Conservation (phyloP, 179 eudicot species). For the Heliamphora ciliata region DNA sequence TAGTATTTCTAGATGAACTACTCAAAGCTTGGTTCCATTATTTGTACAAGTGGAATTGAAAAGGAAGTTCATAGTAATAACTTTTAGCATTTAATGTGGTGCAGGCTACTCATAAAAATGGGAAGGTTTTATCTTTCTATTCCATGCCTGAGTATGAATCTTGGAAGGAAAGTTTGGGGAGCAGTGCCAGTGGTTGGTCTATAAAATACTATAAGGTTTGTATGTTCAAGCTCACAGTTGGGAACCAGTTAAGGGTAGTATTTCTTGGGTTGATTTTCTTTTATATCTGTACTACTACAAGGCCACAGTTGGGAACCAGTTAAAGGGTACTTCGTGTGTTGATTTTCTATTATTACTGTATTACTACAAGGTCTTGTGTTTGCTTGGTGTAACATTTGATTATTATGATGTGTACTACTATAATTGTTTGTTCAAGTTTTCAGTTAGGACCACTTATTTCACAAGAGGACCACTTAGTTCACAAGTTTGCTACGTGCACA, state of each 20-base stretch:
- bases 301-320: background rate
- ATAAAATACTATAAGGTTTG: constrained; percentile 84
- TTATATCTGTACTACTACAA: background rate
- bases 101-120: constrained; percentile 52
- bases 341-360: background rate
- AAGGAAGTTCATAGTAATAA: background rate
- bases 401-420: background rate
- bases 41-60: background rate
- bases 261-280: background rate
- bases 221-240: background rate
- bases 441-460: background rate
- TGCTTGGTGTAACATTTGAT: too few relatives aligned
- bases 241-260: background rate
- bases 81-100: constrained; percentile 1
- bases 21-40: background rate
- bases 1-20: background rate
- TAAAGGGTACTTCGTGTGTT: background rate
- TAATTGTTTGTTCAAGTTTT: constrained; percentile 8
- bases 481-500: too few relatives aligned
- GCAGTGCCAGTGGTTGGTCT: constrained; percentile 54
- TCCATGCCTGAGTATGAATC: constrained; percentile 78
- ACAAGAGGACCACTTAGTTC: too few relatives aligned
- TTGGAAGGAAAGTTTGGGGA: constrained; percentile 52
- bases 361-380: too few relatives aligned
- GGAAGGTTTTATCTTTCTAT: constrained; percentile 46